Conservation (phyloP, 176 grass and related monocot genomes). For the Juncus effusus region DNA sequence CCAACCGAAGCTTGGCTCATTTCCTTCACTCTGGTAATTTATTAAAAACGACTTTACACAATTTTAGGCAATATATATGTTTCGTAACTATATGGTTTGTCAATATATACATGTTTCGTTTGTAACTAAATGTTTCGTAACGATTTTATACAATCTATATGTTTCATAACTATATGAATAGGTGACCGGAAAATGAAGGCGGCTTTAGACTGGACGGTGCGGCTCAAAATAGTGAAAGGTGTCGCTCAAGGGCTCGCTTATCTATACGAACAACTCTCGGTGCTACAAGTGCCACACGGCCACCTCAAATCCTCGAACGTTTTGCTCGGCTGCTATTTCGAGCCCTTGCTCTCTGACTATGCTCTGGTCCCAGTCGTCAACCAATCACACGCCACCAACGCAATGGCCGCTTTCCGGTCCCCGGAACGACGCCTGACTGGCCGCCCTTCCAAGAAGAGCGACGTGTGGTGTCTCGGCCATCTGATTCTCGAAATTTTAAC, state of each 20-base stretch:
- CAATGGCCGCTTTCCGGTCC: constrained; percentile 73
- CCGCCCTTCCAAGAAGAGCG: constrained; percentile 81
- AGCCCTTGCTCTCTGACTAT: constrained; percentile 79
- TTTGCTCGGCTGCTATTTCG: constrained; percentile 40
- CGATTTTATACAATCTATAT: too few relatives aligned
- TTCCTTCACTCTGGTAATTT: constrained; percentile 50
- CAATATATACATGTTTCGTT: neutral
- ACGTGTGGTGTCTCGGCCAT: constrained; percentile 78
- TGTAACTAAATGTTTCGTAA: neutral
- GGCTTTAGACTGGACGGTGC: constrained; percentile 45
- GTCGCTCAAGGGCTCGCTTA: constrained; percentile 51
- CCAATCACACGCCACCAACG: constrained; percentile 64
- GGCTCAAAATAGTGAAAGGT: constrained; percentile 73
- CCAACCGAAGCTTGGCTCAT: constrained; percentile 64
- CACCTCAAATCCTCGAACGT: constrained; percentile 90
- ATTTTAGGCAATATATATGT: neutral
- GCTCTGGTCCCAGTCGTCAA: constrained; percentile 79
- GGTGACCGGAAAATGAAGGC: constrained; percentile 27
- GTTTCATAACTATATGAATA: neutral
- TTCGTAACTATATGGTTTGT: neutral
- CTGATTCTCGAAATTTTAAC: constrained; percentile 77
- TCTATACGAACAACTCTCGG: constrained; percentile 88
- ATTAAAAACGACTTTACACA: neutral
- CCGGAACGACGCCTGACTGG: constrained; percentile 66
- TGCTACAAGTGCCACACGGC: constrained; percentile 86